Evolutionary conservation across 106 monocot genomes (phyloP).

Genomic region (Dendrobium catenatum): DNA sequence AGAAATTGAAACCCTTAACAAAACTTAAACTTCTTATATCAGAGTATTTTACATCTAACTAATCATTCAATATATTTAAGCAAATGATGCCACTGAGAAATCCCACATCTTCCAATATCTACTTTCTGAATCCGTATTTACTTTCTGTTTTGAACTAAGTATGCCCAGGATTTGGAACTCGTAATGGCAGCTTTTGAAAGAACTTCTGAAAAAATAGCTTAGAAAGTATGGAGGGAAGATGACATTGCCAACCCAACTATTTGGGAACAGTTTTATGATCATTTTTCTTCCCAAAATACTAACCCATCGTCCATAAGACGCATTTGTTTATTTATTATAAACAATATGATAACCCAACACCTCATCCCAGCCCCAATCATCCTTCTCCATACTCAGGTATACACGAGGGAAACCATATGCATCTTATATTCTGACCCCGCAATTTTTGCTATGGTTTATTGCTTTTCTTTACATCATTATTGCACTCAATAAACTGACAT

Average conservation of each 20-base stretch:
- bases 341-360: background rate
- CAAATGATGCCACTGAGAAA: background rate
- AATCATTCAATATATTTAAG: background rate
- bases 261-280: background rate
- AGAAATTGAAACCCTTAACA: background rate
- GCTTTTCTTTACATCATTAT: background rate
- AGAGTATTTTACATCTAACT: background rate
- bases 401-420: too few species aligned
- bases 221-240: background rate
- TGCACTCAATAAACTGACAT: background rate
- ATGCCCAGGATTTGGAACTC: background rate
- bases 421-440: too few species aligned
- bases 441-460: background rate
- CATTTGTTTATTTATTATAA: background rate
- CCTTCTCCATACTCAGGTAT: background rate
- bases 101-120: background rate
- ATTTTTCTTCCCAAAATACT: background rate
- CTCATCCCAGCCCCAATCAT: background rate
- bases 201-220: background rate
- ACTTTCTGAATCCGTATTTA: background rate
- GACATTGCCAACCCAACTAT: background rate
- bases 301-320: background rate
- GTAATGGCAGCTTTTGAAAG: background rate
- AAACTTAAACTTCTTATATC: background rate
- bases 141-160: background rate